Percentiles rank a stretch among this genome's conserved stretches.
These are phyloP conservation scores for Ustilago trichophora DNA, from an alignment of 1,284 basidiomycete genomes.

Conservation along the genomic window DNA sequence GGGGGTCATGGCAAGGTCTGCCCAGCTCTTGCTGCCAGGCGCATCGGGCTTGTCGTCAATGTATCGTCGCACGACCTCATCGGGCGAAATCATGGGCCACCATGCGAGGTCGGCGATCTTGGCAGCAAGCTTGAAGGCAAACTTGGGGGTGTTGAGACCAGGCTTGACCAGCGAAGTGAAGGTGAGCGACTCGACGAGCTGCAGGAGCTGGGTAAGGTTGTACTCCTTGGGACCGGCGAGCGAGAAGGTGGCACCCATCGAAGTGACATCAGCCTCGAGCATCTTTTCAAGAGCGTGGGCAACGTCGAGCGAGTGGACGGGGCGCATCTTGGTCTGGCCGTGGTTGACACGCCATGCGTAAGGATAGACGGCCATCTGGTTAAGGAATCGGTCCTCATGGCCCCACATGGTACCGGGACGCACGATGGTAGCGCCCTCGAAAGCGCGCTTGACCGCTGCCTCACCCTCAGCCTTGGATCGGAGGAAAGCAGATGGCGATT, in stretches of 20 bases:
- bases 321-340: slow-evolving; percentile 84
- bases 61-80: slow-evolving; percentile 88
- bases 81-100: slow-evolving; percentile 92
- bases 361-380: slow-evolving; percentile 92
- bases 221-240: slow-evolving; percentile 90
- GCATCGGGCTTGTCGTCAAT: slow-evolving; percentile 75
- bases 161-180: slow-evolving; percentile 73
- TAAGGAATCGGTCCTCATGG: slow-evolving; percentile 92
- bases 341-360: slow-evolving; percentile 93
- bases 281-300: slow-evolving; percentile 88
- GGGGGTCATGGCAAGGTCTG: slow-evolving; percentile 73
- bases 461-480: slow-evolving; percentile 90
- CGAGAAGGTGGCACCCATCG: slow-evolving; percentile 75
- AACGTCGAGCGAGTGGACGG: slow-evolving; percentile 92
- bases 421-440: slow-evolving; percentile 88
- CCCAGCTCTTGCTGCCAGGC: slow-evolving; percentile 70
- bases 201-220: slow-evolving; percentile 83
- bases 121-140: slow-evolving; percentile 76
- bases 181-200: slow-evolving; percentile 82
- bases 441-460: slow-evolving; percentile 82
- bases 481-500: slow-evolving; percentile 85
- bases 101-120: slow-evolving; percentile 77
- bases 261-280: slow-evolving; percentile 73
- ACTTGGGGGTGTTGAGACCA: slow-evolving; percentile 81
- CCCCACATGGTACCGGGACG: slow-evolving; percentile 87